These are phyloP conservation scores for Capsaspora owczarzaki DNA, from an alignment of 78 protist species.

Conservation along the genomic window DNA sequence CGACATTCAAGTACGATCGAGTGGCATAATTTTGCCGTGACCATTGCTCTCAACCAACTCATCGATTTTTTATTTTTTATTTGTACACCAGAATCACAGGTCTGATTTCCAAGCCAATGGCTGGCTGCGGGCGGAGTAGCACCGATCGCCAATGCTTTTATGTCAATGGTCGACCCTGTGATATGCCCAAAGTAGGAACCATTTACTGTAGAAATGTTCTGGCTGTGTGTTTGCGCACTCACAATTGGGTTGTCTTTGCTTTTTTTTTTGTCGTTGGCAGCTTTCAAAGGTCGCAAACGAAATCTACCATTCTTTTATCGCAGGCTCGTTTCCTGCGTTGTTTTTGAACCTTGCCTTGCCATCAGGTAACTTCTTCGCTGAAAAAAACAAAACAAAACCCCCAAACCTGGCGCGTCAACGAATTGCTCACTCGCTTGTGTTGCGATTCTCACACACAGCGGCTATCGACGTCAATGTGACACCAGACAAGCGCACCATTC, in stretches of 20 bases:
- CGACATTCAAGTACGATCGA: too few species aligned
- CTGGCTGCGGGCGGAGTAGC: conserved; percentile 17
- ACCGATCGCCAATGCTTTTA: conserved; percentile 59
- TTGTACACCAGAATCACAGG: conserved; percentile 33
- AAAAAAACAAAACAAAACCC: too few species aligned
- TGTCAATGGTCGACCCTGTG: conserved; percentile 79
- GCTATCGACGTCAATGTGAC: conserved; percentile 91
- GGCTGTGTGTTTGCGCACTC: too few species aligned
- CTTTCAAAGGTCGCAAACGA: conserved; percentile 13
- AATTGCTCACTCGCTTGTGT: too few species aligned
- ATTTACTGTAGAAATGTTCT: too few species aligned
- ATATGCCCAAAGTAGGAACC: conserved; percentile 38
- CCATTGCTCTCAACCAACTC: too few species aligned
- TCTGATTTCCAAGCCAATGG: conserved; percentile 34
- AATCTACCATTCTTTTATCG: conserved; percentile 27
- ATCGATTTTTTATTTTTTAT: too few species aligned
- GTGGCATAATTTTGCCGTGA: too few species aligned
- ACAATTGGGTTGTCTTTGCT: too few species aligned
- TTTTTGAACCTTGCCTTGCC: conserved; percentile 31
- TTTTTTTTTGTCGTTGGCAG: too few species aligned
- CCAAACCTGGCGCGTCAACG: too few species aligned
- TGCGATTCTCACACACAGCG: too few species aligned
- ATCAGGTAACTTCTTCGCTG: neutral
- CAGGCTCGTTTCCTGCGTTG: conserved; percentile 40
- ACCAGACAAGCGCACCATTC: conserved; percentile 84